Base-by-base conservation (phyloP, 2,329 filamentous ascomycete genomes). In the Penicillium sclerotigenum region DNA sequence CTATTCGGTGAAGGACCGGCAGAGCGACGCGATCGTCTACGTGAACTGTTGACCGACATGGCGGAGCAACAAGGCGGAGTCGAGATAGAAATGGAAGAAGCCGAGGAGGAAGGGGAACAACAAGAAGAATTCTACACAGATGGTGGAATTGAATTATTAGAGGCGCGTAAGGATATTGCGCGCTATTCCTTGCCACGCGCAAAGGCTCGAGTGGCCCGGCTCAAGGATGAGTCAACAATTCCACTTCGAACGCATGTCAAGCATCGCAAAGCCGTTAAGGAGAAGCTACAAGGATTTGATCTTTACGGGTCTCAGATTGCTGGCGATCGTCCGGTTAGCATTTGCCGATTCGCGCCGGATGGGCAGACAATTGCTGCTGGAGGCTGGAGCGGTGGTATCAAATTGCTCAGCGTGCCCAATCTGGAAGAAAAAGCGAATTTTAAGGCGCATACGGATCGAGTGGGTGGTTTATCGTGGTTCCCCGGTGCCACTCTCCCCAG, bases 121-220 rank as follows among this genome's bases (percentile, higher is more conserved):
- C 89, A 95, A 62, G 91, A 97, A 69, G 94, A 99, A 66, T 99
- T 97, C 73, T 99, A 97, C 72, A 96, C 93, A 0, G 83, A 89
- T 65, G 94, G 94, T 3, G 84, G 86, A 1, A 80, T 84, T 4
- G 86, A 87, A 38, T 79, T 99, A 24, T 76, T 96, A 5, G 80
- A 88, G 48, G 90, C 91, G 2, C 83, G 94, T 58, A 85, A 86
- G 66, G 83, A 87, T 26, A 91, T 99, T 59, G 91, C 92, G 7
- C 81, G 83, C 43, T 97, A 87, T 73, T 96, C 91, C 6, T 76
- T 99, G 47, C 91, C 91, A 1, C 82, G 90, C 54, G 90, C 94
- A 48, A 90, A 89, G 71, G 83, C 83, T 63, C 84, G 93, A 61
- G 79, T 94, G 4, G 85, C 84, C 20, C 88, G 87, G 64, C 91